Base-by-base conservation (phyloP, 768 basidiomycete genomes). In the Lactarius sanguifluus region DNA sequence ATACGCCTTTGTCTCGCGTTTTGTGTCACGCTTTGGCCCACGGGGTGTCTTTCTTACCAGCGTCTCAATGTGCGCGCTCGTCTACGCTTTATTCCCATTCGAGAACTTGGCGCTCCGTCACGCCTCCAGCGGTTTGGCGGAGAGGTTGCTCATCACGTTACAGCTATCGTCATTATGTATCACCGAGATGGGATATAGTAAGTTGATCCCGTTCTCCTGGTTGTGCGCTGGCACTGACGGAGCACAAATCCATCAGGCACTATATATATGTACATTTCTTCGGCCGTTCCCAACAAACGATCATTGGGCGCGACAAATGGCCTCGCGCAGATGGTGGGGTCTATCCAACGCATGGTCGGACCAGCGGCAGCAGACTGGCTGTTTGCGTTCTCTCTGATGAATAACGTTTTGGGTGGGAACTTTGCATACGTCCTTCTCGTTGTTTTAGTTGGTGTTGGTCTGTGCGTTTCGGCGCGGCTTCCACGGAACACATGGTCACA, bases 271-370 rank as follows among this genome's bases (percentile, higher is more conserved):
- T 88, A 85, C 67, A 85, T 91, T 64, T 80, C 83, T 12, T 83
- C 83, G 6, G 80, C 88, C 15, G 78, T 88, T 0, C 88, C 89
- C 2, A 87, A 87, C 62, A 81, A 81, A 30, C 82, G 83, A 13
- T 83, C 85, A 9, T 79, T 90, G 7, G 89, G 89, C 12, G 83
- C 86, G 2, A 87, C 86, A 23, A 89, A 90, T 68, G 89, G 89
- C 64, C 32, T 77, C n/a, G 72, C 73, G n/a, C 73, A 81, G 81
- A 71, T 73, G 65, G 65, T 71, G 38, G 73, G 75, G 34, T 78
- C 78, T 40, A 70, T 78, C 67, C 76, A 75, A 74, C 76, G 80
- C 47, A 65, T 77, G 34, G 62, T 83, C 60, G 88, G 87, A 28
- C 86, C 86, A 5, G 82, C 83, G 15, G 70, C 78, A 3, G 79